Base-by-base conservation (phyloP, 2,329 filamentous ascomycete species). In the Aspergillus jensenii region DNA sequence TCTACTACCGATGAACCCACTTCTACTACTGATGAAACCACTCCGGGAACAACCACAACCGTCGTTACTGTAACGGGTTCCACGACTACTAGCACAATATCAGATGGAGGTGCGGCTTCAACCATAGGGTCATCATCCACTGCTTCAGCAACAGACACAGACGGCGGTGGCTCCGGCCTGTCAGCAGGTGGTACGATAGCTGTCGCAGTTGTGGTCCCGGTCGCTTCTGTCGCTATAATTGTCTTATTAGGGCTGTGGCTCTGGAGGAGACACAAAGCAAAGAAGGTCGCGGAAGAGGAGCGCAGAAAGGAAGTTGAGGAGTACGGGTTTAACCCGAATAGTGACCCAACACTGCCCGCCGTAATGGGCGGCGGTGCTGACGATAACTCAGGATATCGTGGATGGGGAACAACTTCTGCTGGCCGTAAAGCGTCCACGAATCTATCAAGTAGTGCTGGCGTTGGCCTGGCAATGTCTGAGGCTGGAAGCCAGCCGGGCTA, bases 241-340 rank as follows among this genome's bases (percentile, higher is more conserved):
- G 86, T 93, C 2, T 75, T 93, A 8, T 86, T 85, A 3, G 90
- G 87, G 6, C 81, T 97, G 27, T 92, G 90, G 74, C 86, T 93
- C 70, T 99, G 92, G 91, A 87, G 90, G 71, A 92, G 87, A 78
- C 89, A 92, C 62, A 96, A 96, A 79, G 87, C 90, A 68, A 87
- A 88, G 63, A 95, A 91, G 80, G 86, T 87, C 62, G 90, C 89
- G 14, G 91, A 95, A 70, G 95, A 97, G 72, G 87, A 93, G 68
- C 86, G 95, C 51, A 86, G 93, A 62, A 97, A 97, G 78, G 95
- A 99, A 76, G 92, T 97, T 11, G 93, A 98, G 74, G 95, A 98
- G 71, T 98, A 98, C 73, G 89, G 90, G 33, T 98, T 93, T 81
- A 98, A 98, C 74, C 95, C 95, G n/a, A 98, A 98, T 76, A 88